Evolutionary conservation across 164 flowering plant species (phyloP).

Genomic region (Aristolochia californica): DNA sequence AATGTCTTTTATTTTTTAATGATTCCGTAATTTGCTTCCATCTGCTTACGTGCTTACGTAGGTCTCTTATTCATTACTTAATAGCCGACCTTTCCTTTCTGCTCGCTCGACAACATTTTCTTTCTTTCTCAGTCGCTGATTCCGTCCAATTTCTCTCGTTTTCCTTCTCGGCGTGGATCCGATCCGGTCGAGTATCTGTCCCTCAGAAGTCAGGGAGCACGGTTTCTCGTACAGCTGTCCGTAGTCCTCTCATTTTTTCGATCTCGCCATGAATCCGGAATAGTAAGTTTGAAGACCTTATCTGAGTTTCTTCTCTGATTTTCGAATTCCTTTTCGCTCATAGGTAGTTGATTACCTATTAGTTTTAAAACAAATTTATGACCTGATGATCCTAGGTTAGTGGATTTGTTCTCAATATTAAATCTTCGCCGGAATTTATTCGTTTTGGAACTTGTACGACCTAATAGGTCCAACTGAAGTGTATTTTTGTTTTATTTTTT

Average conservation of each 20-base stretch:
- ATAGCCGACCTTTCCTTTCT: no score
- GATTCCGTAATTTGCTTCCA: no score
- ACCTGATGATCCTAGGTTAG: no score
- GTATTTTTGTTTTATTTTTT: no score
- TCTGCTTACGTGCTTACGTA: no score
- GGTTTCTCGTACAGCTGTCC: neutral
- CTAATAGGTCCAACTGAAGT: no score
- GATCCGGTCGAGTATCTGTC: neutral
- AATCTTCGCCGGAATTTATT: no score
- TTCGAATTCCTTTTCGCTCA: neutral
- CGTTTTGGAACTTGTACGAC: no score
- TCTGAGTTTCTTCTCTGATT: neutral
- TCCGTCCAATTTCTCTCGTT: neutral
- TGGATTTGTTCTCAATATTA: no score
- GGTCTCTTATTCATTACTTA: no score
- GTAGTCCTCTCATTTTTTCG: neutral
- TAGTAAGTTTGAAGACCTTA: slow-evolving; percentile 2
- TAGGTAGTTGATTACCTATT: neutral
- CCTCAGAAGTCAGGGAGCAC: neutral
- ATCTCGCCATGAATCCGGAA: slow-evolving; percentile 7
- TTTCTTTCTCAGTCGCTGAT: neutral
- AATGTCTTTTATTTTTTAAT: no score
- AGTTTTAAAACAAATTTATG: no score
- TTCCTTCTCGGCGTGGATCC: neutral
- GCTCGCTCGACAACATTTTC: neutral